phyloP scores from a whole-genome alignment of 2,329 filamentous ascomycete genomes.

The Aspergillus sp. region DNA sequence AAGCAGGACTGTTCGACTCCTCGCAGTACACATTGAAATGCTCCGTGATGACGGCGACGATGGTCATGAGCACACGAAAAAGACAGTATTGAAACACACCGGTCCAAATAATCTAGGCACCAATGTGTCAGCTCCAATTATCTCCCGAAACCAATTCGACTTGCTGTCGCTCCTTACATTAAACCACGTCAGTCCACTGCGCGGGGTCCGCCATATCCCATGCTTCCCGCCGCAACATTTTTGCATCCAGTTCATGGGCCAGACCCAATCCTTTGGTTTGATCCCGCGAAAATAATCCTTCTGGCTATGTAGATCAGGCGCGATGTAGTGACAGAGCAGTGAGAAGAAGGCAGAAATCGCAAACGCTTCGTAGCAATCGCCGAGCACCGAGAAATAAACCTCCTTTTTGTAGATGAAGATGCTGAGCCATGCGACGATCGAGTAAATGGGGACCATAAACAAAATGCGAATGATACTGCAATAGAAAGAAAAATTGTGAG shows the following conservation, averaged over 20 bases:
- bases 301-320: slow-evolving; percentile 71
- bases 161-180: slow-evolving; percentile 50
- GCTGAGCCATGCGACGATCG: slow-evolving; percentile 67
- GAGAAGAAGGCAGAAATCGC: slow-evolving; percentile 84
- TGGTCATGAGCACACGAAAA: slow-evolving; percentile 71
- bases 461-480: slow-evolving; percentile 77
- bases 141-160: not conserved
- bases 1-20: slow-evolving; percentile 69
- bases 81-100: slow-evolving; percentile 84
- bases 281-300: slow-evolving; percentile 75
- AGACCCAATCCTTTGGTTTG: slow-evolving; percentile 67
- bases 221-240: slow-evolving; percentile 65
- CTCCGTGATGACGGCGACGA: slow-evolving; percentile 70
- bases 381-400: slow-evolving; percentile 75
- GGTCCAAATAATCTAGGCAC: slow-evolving; percentile 56
- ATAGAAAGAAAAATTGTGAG: slow-evolving; percentile 2
- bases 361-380: slow-evolving; percentile 86
- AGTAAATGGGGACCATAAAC: slow-evolving; percentile 81
- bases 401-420: slow-evolving; percentile 71
- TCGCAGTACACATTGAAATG: slow-evolving; percentile 70
- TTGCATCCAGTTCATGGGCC: slow-evolving; percentile 66
- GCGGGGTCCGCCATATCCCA: slow-evolving; percentile 68
- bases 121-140: not conserved
- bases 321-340: slow-evolving; percentile 74
- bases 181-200: slow-evolving; percentile 83